Evolutionary conservation across 805 yeast genomes (phyloP).

Genomic region (Hanseniaspora singularis): DNA sequence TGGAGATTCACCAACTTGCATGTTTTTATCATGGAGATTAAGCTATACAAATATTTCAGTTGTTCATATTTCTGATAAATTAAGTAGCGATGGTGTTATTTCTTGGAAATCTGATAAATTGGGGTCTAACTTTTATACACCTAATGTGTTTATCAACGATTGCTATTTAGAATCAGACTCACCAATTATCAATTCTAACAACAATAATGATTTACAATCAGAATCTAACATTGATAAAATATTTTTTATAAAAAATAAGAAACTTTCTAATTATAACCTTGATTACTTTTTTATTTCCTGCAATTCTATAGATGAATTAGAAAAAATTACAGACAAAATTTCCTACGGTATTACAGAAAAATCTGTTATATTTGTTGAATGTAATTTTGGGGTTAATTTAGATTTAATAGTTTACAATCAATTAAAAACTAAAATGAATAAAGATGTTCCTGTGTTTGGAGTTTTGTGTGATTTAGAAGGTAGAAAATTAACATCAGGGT

Average conservation of each 20-base stretch:
- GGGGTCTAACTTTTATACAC: constrained; percentile 28
- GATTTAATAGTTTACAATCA: constrained; percentile 20
- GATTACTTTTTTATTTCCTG: constrained; percentile 25
- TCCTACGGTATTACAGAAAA: constrained; percentile 18
- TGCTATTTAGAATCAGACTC: background rate
- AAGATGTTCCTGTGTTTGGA: constrained; percentile 19
- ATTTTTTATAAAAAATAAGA: constrained; percentile 1
- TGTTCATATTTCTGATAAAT: constrained; percentile 24
- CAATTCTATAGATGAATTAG: constrained; percentile 23
- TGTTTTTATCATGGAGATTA: constrained; percentile 28
- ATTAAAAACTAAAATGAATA: background rate
- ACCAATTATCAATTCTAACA: too few species aligned
- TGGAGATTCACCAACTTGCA: constrained; percentile 28
- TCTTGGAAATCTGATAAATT: constrained; percentile 28
- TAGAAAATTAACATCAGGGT: constrained; percentile 26
- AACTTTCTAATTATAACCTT: constrained; percentile 19
- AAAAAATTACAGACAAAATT: constrained; percentile 19
- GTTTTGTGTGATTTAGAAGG: constrained; percentile 26
- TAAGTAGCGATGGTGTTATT: constrained; percentile 27
- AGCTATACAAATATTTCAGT: constrained; percentile 26
- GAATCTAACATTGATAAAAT: constrained; percentile 14
- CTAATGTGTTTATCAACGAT: constrained; percentile 24
- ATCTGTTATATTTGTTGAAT: constrained; percentile 23
- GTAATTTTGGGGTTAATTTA: constrained; percentile 27
- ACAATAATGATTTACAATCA: constrained; percentile 18